Percentiles rank a stretch among this genome's conserved stretches.
Evolutionary conservation across 192 early-diverging fungal species (phyloP).

Genomic region (Allomyces macrogynus): DNA sequence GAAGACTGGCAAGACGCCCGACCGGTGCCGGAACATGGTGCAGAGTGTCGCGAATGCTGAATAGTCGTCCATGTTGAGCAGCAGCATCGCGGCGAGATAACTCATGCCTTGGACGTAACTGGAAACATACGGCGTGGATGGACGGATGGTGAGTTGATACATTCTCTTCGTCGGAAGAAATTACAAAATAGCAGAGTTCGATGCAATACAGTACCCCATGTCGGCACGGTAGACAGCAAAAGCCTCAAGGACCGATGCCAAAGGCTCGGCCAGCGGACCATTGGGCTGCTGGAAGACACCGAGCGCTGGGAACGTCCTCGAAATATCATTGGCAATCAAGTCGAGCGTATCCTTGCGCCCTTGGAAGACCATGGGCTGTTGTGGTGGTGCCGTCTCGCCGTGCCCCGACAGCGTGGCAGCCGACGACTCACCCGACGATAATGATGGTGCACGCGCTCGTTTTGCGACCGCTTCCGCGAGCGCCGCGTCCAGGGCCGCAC

Average conservation of each 20-base stretch:
- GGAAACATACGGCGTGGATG: no score
- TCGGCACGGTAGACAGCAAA: background rate
- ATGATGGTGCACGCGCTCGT: no score
- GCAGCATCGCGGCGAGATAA: background rate
- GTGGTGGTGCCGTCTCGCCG: no score
- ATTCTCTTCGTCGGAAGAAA: no score
- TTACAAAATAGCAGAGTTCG: no score
- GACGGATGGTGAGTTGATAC: no score
- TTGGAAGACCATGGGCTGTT: background rate
- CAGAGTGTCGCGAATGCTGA: background rate
- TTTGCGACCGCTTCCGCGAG: background rate
- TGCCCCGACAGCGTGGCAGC: no score
- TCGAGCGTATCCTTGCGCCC: background rate
- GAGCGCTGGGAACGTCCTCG: background rate
- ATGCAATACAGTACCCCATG: background rate
- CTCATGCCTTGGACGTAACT: background rate
- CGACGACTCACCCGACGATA: no score
- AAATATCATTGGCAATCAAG: background rate
- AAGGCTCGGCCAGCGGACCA: background rate
- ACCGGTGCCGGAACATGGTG: background rate
- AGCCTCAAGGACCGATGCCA: background rate
- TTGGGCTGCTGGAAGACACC: background rate
- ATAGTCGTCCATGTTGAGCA: background rate
- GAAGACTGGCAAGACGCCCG: background rate
- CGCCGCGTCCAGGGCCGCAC: background rate